Percentiles rank a stretch among this genome's conserved stretches.
Conservation (phyloP, 768 basidiomycete genomes). For the Lyophyllum shimeji region DNA sequence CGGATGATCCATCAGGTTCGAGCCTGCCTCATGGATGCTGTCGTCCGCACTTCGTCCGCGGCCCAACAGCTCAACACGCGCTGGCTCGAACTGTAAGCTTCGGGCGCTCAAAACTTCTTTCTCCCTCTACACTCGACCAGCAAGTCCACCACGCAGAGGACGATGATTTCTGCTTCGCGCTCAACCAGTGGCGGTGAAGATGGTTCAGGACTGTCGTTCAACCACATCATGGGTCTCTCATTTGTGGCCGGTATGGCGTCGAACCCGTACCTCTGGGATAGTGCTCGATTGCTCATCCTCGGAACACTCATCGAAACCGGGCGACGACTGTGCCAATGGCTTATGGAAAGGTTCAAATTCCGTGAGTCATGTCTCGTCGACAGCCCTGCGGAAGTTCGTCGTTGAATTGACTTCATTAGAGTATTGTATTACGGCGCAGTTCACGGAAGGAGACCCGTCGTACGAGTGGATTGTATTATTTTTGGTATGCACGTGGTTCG, state of each 20-base stretch:
- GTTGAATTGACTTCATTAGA: slow-evolving; percentile 24
- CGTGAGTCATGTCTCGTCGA: slow-evolving; percentile 26
- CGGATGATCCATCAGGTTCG: background rate
- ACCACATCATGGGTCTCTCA: slow-evolving; percentile 35
- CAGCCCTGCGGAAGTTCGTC: background rate
- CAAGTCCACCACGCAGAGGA: background rate
- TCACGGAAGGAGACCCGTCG: slow-evolving; percentile 45
- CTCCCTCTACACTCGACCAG: background rate
- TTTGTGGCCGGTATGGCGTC: slow-evolving; percentile 31
- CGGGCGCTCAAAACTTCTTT: background rate
- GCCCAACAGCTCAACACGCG: background rate
- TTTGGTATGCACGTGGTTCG: slow-evolving; percentile 28
- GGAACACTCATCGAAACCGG: slow-evolving; percentile 40
- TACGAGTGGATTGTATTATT: slow-evolving; percentile 51
- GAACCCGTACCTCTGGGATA: slow-evolving; percentile 24
- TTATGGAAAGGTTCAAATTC: slow-evolving; percentile 35
- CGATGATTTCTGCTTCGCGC: background rate
- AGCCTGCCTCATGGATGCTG: background rate
- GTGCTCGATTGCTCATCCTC: slow-evolving; percentile 28
- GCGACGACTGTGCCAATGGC: slow-evolving; percentile 38
- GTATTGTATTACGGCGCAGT: slow-evolving; percentile 43
- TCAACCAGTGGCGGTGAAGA: background rate
- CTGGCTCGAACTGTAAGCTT: background rate
- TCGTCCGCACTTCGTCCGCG: background rate
- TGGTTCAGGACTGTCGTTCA: slow-evolving; percentile 10